Base-by-base conservation (phyloP, 192 early-diverging fungal genomes). In the Podochytrium sp. region DNA sequence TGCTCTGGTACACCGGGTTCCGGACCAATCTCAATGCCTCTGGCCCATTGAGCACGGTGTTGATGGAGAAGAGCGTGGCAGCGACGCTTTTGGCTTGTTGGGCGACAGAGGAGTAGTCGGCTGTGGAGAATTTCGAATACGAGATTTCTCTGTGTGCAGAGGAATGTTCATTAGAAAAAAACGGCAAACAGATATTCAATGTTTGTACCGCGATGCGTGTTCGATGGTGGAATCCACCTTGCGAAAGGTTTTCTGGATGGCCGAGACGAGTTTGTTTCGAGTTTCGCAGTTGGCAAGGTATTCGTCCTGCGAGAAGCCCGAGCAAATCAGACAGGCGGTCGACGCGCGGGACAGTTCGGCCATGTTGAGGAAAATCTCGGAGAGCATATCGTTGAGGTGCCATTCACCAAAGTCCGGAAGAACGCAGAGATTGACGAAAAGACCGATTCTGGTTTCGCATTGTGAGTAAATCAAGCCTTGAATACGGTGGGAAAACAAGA, bases 331-430 rank as follows among this genome's bases (percentile, higher is more conserved):
- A 14, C 14, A 3, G n/a, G n/a, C n/a, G n/a, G n/a, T n/a, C n/a
- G n/a, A n/a, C n/a, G n/a, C n/a, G n/a, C n/a, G n/a, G 16, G 60
- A 35, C 4, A 62, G 37, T 12, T 27, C 29, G 29, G 60, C 14
- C 18, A 62, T 7, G 18, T 62, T 62, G 33, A 34, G 60, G 14
- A 62, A 14, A 12, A 62, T 25, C 37, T 7, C 60, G 12, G 25
- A 12, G 5, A 62, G 37, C 6, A 7, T 18, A 5, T 30, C 29
- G 6, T 38, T 29, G 14, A 62, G 18, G 35, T 66, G 65, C 12
- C 42, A 14, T 50, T 50, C 63, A 0, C 62, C 73, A 55, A 74
- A 74, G 37, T 74, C 73, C 1, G 73, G 73, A 25, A 47, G 66
- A 12, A 65, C 41, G 6, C n/a, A 27, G 49, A 74, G 20, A 53